Percentiles rank a stretch among this genome's conserved stretches.
These are phyloP conservation scores for Mycena kentingensis DNA, from an alignment of 768 basidiomycete species.

Conservation along the genomic window DNA sequence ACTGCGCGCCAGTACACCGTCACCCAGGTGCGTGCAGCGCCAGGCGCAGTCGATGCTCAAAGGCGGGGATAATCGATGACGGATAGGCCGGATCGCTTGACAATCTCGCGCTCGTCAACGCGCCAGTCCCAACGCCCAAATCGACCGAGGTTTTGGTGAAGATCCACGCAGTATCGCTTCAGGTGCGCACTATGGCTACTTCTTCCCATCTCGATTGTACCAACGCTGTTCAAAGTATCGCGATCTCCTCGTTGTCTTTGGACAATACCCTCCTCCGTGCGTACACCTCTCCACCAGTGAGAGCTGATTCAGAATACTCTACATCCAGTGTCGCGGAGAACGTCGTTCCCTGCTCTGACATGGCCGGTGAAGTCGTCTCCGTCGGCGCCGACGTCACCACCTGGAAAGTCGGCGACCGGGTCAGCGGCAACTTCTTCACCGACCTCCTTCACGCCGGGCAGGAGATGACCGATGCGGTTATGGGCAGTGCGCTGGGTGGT, in stretches of 20 bases:
- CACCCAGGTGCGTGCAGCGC: slow-evolving; percentile 6
- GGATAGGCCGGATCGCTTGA: slow-evolving; percentile 26
- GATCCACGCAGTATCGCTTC: slow-evolving; percentile 57
- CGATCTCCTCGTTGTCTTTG: slow-evolving; percentile 46
- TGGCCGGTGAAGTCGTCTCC: slow-evolving; percentile 58
- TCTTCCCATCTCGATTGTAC: background rate
- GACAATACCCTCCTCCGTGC: slow-evolving; percentile 39
- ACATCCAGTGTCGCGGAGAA: slow-evolving; percentile 19
- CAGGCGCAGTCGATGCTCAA: background rate
- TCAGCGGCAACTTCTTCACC: slow-evolving; percentile 53
- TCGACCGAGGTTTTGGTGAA: slow-evolving; percentile 56
- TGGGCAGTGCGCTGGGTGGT: slow-evolving; percentile 44
- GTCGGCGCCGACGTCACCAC: slow-evolving; percentile 43
- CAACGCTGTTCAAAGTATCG: slow-evolving; percentile 40
- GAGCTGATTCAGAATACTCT: background rate
- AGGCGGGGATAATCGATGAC: slow-evolving; percentile 23
- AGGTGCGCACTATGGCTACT: slow-evolving; percentile 30
- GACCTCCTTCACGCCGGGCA: slow-evolving; percentile 55
- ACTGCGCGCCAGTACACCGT: slow-evolving; percentile 33
- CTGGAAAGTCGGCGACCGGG: slow-evolving; percentile 58
- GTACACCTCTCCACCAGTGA: background rate
- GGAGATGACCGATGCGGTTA: slow-evolving; percentile 33
- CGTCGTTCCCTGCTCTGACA: slow-evolving; percentile 48
- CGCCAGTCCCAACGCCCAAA: slow-evolving; percentile 32
- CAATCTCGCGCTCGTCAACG: slow-evolving; percentile 28